Base-by-base conservation (phyloP, 1,139 yeast species). In the Kodamaea plutei region DNA sequence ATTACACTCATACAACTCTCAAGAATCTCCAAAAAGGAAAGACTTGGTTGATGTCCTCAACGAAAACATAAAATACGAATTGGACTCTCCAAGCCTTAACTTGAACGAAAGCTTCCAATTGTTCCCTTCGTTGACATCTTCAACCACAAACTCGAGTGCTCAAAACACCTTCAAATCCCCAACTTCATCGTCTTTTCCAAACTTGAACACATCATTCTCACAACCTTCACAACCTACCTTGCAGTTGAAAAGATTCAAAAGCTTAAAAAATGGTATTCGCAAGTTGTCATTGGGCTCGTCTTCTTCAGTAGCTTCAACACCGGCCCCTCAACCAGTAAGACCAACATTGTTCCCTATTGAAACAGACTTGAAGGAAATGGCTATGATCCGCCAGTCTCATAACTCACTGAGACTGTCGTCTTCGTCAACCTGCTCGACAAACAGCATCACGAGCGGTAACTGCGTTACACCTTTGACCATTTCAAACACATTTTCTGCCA, bases 251-350 rank as follows among this genome's bases (percentile, higher is more conserved):
- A 45, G 62, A 28, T 54, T 66, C 38, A 62, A 64, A 39, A 55
- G 64, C 35, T 47, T 67, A 28, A 64, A 61, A 34, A 62, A 61
- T 20, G 65, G 66, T 2, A 58, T 61, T 19, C 44, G 64, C 30
- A 58, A 59, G 44, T 45, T 61, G 26, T 56, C 63, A 12, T 44
- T 60, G 16, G 38, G 48, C 20, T 24, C 29, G 36, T 8, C 29
- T 21, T 9, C 15, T 15, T 12, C 30, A 13, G 17, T 20, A 26
- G 12, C 22, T 27, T 41, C 16, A 34, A 36, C 23, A 34, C 18
- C 45, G 17, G 24, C 20, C 25, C 9, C 29, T 7, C n/a, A 27
- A 16, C 19, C 29, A 39, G 44, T 25, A 33, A 45, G 54, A 34
- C 59, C 62, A 5, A 38, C 34, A 7, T 39, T 48, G 22, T 40